phyloP scores from a whole-genome alignment of 768 basidiomycete species.

The Podaxis sp. region DNA sequence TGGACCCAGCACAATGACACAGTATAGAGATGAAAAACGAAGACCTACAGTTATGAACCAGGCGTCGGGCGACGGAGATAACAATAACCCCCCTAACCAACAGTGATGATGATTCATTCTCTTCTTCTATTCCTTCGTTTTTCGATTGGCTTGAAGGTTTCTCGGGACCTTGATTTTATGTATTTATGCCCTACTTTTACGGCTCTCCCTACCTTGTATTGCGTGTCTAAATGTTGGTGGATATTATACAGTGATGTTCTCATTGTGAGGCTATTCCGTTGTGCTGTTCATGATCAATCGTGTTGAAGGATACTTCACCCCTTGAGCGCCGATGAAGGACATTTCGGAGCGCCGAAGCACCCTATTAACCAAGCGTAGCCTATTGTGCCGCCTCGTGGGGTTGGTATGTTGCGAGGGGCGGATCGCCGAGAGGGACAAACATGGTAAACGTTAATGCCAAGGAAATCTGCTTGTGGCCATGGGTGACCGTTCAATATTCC shows the following conservation, averaged over 20 bases:
- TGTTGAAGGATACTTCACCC: neutral
- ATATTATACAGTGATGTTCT: neutral
- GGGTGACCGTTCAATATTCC: too few relatives aligned
- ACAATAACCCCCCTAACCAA: too few relatives aligned
- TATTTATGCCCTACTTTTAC: neutral
- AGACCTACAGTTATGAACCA: constrained; percentile 1
- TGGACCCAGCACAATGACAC: neutral
- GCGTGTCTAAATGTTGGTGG: neutral
- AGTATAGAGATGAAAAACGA: constrained; percentile 7
- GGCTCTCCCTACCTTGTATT: neutral
- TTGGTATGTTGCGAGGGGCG: neutral
- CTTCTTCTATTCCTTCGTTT: neutral
- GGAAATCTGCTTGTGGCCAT: too few relatives aligned
- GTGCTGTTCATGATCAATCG: neutral
- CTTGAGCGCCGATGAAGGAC: neutral
- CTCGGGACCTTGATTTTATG: neutral
- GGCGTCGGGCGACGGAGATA: neutral
- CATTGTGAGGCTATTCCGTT: neutral
- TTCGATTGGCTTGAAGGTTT: neutral
- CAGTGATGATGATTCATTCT: neutral
- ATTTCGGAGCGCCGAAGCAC: neutral
- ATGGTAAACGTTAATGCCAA: too few relatives aligned
- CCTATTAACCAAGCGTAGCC: neutral
- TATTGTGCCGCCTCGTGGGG: neutral
- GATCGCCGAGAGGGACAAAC: neutral